A percentile compares a stretch with the other conserved stretches of the same genome.
Conservation (phyloP, 179 eudicot genomes). For the Beta macrorhiza region DNA sequence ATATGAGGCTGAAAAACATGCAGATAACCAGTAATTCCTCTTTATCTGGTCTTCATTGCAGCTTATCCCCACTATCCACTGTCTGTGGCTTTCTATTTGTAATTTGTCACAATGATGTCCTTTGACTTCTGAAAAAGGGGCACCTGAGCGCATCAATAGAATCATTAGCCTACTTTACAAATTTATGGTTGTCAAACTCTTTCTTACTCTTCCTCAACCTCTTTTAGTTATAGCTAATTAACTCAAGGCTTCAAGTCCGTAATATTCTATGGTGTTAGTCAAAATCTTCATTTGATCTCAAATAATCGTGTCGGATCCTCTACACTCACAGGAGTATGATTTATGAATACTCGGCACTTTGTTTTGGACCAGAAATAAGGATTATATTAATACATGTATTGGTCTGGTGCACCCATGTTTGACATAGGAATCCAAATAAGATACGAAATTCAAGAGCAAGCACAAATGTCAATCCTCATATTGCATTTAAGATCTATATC, state of each 20-base stretch:
- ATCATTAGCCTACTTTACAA: constrained; percentile 24
- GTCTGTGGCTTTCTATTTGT: constrained; percentile 34
- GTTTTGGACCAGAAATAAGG: too few species aligned
- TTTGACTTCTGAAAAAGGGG: constrained; percentile 31
- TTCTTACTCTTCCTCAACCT: constrained; percentile 11
- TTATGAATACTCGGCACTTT: too few species aligned
- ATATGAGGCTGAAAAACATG: not conserved
- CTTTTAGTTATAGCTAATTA: constrained; percentile 17
- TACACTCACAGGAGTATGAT: too few species aligned
- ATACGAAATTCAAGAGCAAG: not conserved
- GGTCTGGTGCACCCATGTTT: too few species aligned
- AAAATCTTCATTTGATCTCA: too few species aligned
- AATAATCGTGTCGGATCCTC: too few species aligned
- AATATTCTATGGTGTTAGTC: not conserved
- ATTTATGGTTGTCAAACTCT: constrained; percentile 12
- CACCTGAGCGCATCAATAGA: constrained; percentile 11
- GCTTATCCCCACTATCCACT: constrained; percentile 31
- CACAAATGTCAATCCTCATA: not conserved
- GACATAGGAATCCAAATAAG: too few species aligned
- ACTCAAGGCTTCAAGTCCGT: not conserved
- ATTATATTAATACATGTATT: too few species aligned
- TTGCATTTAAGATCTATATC: not conserved
- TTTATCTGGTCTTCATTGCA: constrained; percentile 6
- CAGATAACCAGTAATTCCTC: not conserved
- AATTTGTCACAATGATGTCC: constrained; percentile 26